A percentile compares a stretch with the other conserved stretches of the same genome.
These are phyloP conservation scores for Lachnellula arida DNA, from an alignment of 2,329 filamentous ascomycete species.

Conservation along the genomic window DNA sequence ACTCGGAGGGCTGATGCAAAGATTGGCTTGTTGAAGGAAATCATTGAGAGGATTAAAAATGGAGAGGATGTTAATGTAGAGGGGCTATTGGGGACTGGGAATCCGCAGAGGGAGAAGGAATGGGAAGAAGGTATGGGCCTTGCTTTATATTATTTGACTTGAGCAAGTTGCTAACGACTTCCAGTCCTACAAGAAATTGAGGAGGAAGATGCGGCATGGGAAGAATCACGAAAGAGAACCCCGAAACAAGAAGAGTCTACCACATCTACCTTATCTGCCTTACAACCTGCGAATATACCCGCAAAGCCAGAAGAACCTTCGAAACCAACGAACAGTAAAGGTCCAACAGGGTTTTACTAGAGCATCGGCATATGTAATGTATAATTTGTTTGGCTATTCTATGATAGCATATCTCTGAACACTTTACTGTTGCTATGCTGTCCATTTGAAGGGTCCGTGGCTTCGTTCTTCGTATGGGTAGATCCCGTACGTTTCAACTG, in stretches of 20 bases:
- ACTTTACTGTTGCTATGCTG: conserved; percentile 30
- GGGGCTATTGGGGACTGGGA: conserved; percentile 71
- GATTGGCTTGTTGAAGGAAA: conserved; percentile 70
- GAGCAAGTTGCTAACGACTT: not conserved
- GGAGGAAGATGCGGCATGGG: conserved; percentile 50
- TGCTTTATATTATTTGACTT: not conserved
- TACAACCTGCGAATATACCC: not conserved
- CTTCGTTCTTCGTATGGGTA: conserved; percentile 26
- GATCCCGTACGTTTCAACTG: conserved; percentile 36
- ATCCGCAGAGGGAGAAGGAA: conserved; percentile 68
- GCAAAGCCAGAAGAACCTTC: conserved; percentile 5
- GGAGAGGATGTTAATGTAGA: conserved; percentile 84
- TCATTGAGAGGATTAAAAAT: conserved; percentile 63
- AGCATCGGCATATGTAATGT: conserved; percentile 16
- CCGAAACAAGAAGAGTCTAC: conserved; percentile 13
- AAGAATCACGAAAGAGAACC: conserved; percentile 24
- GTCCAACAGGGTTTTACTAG: conserved; percentile 31
- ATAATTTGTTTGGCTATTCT: conserved; percentile 19
- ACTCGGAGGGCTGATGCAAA: conserved; percentile 73
- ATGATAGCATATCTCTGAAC: conserved; percentile 60
- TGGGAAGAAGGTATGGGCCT: conserved; percentile 74
- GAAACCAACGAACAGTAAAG: conserved; percentile 20
- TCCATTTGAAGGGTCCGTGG: conserved; percentile 23
- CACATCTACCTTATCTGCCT: not conserved
- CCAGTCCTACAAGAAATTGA: conserved; percentile 64